These are phyloP conservation scores for Yamadazyma dendronema DNA, from an alignment of 1,139 yeast genomes.

Conservation along the genomic window DNA sequence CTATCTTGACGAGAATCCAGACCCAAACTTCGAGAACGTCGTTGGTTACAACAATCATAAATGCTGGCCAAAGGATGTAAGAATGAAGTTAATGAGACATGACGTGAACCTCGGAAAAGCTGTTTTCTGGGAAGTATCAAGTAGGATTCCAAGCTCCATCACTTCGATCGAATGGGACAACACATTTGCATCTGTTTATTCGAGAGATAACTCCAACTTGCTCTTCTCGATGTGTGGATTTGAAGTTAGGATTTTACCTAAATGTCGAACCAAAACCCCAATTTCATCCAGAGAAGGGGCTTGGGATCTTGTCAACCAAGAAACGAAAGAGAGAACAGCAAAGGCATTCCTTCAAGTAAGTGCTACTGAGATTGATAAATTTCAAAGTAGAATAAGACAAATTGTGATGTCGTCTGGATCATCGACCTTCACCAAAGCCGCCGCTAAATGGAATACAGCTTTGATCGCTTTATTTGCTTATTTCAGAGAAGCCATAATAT, in stretches of 20 bases:
- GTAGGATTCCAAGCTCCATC: conserved; percentile 74
- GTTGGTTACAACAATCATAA: conserved; percentile 84
- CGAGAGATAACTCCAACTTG: conserved; percentile 84
- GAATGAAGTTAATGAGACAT: conserved; percentile 88
- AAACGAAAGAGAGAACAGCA: conserved; percentile 83
- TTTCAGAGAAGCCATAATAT: conserved; percentile 87
- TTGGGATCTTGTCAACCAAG: conserved; percentile 80
- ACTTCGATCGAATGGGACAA: conserved; percentile 79
- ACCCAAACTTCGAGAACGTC: conserved; percentile 85
- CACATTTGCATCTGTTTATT: conserved; percentile 82
- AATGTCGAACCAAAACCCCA: conserved; percentile 51
- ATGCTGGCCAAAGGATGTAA: conserved; percentile 92
- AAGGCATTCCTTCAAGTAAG: conserved; percentile 85
- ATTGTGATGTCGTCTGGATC: conserved; percentile 95
- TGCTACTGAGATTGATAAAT: conserved; percentile 72
- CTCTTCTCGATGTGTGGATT: conserved; percentile 93
- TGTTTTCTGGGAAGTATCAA: conserved; percentile 83
- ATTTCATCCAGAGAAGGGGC: conserved; percentile 68
- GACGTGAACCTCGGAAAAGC: conserved; percentile 95
- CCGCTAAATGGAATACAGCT: conserved; percentile 96
- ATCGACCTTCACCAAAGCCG: conserved; percentile 91
- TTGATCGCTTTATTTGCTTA: conserved; percentile 83
- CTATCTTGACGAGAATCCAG: conserved; percentile 80
- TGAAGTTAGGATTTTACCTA: conserved; percentile 87
- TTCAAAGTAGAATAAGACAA: conserved; percentile 83